phyloP scores from a whole-genome alignment of 2,329 filamentous ascomycete species.

The Ophiobolus disseminans region DNA sequence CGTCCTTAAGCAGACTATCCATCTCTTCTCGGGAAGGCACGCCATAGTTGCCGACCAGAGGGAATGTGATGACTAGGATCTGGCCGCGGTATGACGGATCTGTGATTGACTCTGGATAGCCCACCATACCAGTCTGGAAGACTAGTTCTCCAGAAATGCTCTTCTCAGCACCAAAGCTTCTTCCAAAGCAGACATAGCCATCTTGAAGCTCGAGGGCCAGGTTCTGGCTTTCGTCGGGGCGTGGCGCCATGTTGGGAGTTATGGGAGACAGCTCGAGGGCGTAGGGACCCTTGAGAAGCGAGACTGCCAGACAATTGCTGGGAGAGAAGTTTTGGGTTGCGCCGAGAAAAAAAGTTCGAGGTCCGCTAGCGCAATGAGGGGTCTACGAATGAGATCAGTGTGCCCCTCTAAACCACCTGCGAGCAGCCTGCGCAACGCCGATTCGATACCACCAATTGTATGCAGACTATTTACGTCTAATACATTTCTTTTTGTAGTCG shows the following conservation, averaged over 20 bases:
- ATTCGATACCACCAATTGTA: too few relatives aligned
- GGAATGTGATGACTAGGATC: constrained; percentile 96
- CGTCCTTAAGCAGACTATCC: constrained; percentile 82
- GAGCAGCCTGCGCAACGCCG: too few relatives aligned
- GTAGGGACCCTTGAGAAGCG: constrained; percentile 39
- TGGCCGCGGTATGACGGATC: constrained; percentile 90
- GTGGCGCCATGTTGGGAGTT: constrained; percentile 40
- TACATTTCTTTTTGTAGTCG: too few relatives aligned
- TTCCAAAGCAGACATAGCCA: constrained; percentile 88
- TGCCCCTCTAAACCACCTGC: constrained; percentile 2
- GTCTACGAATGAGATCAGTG: constrained; percentile 16
- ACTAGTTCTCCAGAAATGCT: constrained; percentile 96
- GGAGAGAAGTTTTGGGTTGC: constrained; percentile 24
- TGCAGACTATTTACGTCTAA: too few relatives aligned
- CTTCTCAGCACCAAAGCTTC: constrained; percentile 95
- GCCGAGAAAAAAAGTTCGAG: constrained; percentile 11
- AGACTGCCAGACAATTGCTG: constrained; percentile 42
- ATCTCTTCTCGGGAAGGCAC: constrained; percentile 85
- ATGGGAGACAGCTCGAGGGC: constrained; percentile 44
- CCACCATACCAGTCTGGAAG: constrained; percentile 99
- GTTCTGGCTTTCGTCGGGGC: constrained; percentile 58
- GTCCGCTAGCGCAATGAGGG: constrained; percentile 10
- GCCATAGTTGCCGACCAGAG: constrained; percentile 95
- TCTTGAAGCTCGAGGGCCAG: constrained; percentile 93
- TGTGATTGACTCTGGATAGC: constrained; percentile 92